phyloP scores from a whole-genome alignment of 176 grass and related monocot species.

The Lolium rigidum region DNA sequence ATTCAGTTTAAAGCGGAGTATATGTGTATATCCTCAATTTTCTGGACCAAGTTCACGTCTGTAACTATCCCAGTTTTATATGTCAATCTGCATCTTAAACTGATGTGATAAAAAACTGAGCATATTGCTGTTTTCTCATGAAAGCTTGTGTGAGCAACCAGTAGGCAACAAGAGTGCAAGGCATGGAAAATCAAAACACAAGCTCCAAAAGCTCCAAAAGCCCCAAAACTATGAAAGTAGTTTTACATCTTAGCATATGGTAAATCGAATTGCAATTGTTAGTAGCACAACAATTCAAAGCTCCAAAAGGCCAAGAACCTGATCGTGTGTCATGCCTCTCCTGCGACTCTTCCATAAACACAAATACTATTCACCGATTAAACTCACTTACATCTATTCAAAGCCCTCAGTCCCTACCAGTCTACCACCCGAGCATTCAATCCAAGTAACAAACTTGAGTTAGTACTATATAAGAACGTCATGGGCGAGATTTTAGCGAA shows the following conservation, averaged over 20 bases:
- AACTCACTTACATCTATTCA: constrained; percentile 13
- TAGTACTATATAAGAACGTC: neutral
- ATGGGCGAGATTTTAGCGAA: constrained; percentile 3
- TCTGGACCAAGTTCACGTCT: neutral
- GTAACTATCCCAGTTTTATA: neutral
- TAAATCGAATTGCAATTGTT: neutral
- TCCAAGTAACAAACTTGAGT: neutral
- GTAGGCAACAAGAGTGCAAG: neutral
- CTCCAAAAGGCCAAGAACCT: neutral
- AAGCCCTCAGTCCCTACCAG: neutral
- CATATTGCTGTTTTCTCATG: neutral
- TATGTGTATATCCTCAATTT: neutral
- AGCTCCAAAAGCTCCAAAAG: constrained; percentile 13
- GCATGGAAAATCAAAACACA: neutral
- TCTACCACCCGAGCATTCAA: neutral
- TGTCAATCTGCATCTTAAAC: neutral
- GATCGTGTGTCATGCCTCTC: neutral
- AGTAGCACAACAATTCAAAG: neutral
- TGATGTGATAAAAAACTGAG: neutral
- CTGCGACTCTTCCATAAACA: neutral
- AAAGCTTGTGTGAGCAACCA: neutral
- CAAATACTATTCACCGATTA: neutral
- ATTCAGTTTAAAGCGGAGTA: constrained; percentile 10
- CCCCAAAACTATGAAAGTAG: neutral
- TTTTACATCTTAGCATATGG: constrained; percentile 18